Base-by-base conservation (phyloP, 768 basidiomycete genomes). In the Suillus ampliporus region DNA sequence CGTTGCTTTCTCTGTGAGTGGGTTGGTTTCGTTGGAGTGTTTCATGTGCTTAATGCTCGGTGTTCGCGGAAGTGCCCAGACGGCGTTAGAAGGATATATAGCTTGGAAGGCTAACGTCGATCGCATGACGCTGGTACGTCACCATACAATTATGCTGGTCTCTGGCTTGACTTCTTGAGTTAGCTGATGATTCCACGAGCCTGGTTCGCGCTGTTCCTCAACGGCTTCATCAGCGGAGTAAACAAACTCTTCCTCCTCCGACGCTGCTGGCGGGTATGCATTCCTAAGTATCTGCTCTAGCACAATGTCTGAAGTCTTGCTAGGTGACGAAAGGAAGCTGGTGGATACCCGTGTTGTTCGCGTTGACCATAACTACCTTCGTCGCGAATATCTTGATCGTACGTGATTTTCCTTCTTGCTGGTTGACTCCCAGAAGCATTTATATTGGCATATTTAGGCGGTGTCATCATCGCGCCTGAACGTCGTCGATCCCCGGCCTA, bases 171-270 rank as follows among this genome's bases (percentile, higher is more conserved):
- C 69, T 19, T 50, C 5, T 51, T n/a, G 6, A 11, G 5, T 51
- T n/a, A 51, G 50, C 11, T 35, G 50, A 51, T 76, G 3, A 82
- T 76, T 61, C 68, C 68, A 0, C 76, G 84, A 21, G 74, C 80
- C 63, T 83, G 79, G 79, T 72, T 78, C 0, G 82, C 83, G 56
- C 65, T 84, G 40, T 80, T 85, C 59, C 57, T 84, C 40, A 85
- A 84, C 65, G 82, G 82, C 4, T 66, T 79, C 10, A 79, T 85
- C 41, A 80, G 78, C 65, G 72, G 78, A 59, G 56, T 82, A 40
- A 85, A 84, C 66, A 79, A 86, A 67, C 70, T 75, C 4, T 86
- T 82, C 63, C 82, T 83, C 48, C 80, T 85, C 31, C 72, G 78
- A 41, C 73, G 81, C 58, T 85, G 84, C 61, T 86, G 83, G 82